Evolutionary conservation across 2,329 filamentous ascomycete species (phyloP).

Genomic region (Diaporthe sp.): DNA sequence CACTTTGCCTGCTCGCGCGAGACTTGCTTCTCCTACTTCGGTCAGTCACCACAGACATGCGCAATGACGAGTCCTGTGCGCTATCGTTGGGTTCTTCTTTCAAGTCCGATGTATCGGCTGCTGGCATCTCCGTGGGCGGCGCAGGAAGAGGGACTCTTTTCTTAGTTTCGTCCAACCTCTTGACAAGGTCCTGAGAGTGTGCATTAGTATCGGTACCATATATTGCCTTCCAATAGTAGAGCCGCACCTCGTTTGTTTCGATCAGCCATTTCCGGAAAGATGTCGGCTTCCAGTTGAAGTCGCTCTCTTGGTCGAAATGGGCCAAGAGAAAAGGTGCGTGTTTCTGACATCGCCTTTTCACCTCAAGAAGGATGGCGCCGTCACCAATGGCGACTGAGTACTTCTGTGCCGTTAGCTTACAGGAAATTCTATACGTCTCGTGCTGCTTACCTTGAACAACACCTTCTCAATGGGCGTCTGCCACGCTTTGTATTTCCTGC

Average conservation of each 20-base stretch:
- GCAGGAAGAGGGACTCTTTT: conserved; percentile 6
- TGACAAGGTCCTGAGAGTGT: conserved; percentile 43
- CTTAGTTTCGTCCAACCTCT: conserved; percentile 32
- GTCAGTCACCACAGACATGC: conserved; percentile 35
- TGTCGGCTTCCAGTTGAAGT: conserved; percentile 60
- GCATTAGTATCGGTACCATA: conserved; percentile 33
- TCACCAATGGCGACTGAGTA: conserved; percentile 68
- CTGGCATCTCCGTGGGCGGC: conserved; percentile 29
- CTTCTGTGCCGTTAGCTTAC: conserved; percentile 47
- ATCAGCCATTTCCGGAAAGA: conserved; percentile 65
- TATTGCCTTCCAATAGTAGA: neutral
- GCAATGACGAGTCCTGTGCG: conserved; percentile 38
- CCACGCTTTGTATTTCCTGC: conserved; percentile 52
- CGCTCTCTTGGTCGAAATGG: conserved; percentile 62
- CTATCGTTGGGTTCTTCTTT: conserved; percentile 40
- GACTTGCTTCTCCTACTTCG: conserved; percentile 44
- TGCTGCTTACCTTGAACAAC: conserved; percentile 53
- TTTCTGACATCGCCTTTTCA: conserved; percentile 59
- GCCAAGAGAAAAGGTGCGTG: conserved; percentile 67
- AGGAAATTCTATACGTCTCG: neutral
- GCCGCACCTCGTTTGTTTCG: conserved; percentile 39
- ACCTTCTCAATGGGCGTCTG: conserved; percentile 50
- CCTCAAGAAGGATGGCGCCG: conserved; percentile 65
- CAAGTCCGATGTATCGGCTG: conserved; percentile 41
- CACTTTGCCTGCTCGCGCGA: conserved; percentile 45